Base-by-base conservation (phyloP, 2,329 filamentous ascomycete genomes). In the Phoma herbarum region DNA sequence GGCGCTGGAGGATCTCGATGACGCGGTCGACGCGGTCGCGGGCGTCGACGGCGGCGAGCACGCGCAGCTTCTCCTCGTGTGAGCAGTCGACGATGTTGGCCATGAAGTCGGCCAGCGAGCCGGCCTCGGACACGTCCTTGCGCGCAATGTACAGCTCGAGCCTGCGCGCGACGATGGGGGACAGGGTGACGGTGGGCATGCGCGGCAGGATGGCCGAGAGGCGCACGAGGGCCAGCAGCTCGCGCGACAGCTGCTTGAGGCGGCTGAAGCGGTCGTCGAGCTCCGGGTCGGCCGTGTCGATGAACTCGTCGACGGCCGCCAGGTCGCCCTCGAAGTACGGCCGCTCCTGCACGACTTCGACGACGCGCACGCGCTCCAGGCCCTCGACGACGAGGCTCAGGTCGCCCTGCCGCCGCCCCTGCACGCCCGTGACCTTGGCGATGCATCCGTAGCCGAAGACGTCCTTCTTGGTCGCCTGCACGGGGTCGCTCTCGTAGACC, bases 81-180 rank as follows among this genome's bases (percentile, higher is more conserved):
- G 88, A 90, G 49, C 90, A 89, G 63, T 97, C 92, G 2, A 96
- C 86, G 23, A 98, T 86, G 73, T 97, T 96, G 37, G 92, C 90
- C 92, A 99, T 97, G 75, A 98, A 98, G 75, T 99, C 95, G 7
- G 95, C 94, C 10, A 99, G 83, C 9, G 88, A 81, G 2, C 94
- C 94, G 1, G 93, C 93, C 66, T 98, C 93, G 41, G 86, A 83
- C 49, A 95, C 76, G 59, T 92, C 88, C 74, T 95, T 96, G 75
- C 90, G 88, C 29, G 88, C 85, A 63, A 99, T 97, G 77, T 92
- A 95, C 52, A 93, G 80, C 71, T 98, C 93, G 42, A 99, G 86
- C 51, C 93, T 87, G 49, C 93, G 87, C 0, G 92, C 92, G 51
- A 98, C 84, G n/a, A 94, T 81, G 0, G 94, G 93, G 3, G 93